Evolutionary conservation across 257 asterid species (phyloP), one percentile per base, ranked within the genome.

Genomic region (Fraxinus cuspidata): DNA sequence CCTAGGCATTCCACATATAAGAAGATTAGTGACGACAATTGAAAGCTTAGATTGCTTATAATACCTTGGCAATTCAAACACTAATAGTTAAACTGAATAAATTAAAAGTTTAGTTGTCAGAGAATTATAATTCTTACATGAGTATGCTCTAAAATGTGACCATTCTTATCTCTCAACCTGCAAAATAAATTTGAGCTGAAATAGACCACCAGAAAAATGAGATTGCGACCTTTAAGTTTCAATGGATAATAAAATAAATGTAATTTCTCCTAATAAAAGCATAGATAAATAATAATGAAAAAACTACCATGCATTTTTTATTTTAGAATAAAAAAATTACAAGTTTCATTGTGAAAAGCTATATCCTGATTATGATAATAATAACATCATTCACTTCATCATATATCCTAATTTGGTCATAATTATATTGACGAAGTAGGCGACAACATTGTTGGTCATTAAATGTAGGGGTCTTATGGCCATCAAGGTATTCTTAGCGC

Each of bases 111-210:
- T 28, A 74, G 19, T 5, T 73, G 64, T 38, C 32, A 75, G 40
- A 75, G 76, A 40, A 51, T 70, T 77, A 79, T 40, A 75, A 58
- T 11, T 19, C 34, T 79, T 85, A 92, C 98, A 97, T 87, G 97
- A 71, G 98, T 93, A 65, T 88, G 83, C 91, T 90, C 96, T 58
- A 93, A 92, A 67, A 89, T 86, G 86, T 92, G 97, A 70, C 97
- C 99, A 38, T 82, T 76, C 71, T 84, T 91, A 77, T 96, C 99
- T 71, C 90, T 85, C 86, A 96, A 84, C 94, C 99, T 93, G 60
- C 66, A 65, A 56, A 79, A 83, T 60, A 86, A 75, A 84, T 77
- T 75, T 65, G 13, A 68, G 40, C 35, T 31, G 27, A 29, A 23
- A 19, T 56, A 34, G 19, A 75, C 27, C 37, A 5, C 27, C 7